Conservation (phyloP, 371 early-diverging fungal species). For the Fennellomyces sp. region DNA sequence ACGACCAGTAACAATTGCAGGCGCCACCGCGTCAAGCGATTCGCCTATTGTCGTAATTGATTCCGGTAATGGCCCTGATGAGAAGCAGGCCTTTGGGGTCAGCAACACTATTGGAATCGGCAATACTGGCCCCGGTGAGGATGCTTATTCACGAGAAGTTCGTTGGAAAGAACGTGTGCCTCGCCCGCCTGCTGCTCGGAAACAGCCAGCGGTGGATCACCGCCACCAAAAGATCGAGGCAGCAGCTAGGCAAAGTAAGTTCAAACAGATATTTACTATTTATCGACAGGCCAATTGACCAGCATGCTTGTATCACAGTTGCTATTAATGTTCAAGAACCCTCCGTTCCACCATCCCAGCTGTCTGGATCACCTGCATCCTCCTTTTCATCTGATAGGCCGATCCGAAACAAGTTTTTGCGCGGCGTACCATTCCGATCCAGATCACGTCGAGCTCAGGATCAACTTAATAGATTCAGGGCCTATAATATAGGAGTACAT, state of each 20-base stretch:
- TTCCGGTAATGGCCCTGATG: not conserved
- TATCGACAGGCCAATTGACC: not conserved
- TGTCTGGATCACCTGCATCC: not conserved
- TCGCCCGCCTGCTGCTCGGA: not conserved
- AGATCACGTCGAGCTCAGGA: slow-evolving; percentile 9
- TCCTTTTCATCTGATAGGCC: not conserved
- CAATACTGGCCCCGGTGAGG: slow-evolving; percentile 4
- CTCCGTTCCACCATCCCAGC: not conserved
- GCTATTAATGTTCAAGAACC: slow-evolving; percentile 5
- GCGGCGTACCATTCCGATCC: not conserved
- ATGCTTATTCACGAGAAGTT: slow-evolving; percentile 5
- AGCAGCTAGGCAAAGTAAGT: slow-evolving; percentile 3
- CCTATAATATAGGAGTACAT: slow-evolving; percentile 2
- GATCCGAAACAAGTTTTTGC: not conserved
- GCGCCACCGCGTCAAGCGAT: not conserved
- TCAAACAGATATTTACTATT: not conserved
- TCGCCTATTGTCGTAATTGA: not conserved
- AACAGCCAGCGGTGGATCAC: not conserved
- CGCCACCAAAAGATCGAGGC: not conserved
- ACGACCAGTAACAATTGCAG: not conserved
- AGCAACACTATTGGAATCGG: slow-evolving; percentile 8
- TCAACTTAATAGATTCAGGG: not conserved
- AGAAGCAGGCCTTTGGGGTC: too few species aligned
- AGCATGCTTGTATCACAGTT: not conserved
- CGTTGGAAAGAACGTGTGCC: slow-evolving; percentile 9